Evolutionary conservation across 2,329 filamentous ascomycete genomes (phyloP).

Genomic region (Tolypocladium capitatum): DNA sequence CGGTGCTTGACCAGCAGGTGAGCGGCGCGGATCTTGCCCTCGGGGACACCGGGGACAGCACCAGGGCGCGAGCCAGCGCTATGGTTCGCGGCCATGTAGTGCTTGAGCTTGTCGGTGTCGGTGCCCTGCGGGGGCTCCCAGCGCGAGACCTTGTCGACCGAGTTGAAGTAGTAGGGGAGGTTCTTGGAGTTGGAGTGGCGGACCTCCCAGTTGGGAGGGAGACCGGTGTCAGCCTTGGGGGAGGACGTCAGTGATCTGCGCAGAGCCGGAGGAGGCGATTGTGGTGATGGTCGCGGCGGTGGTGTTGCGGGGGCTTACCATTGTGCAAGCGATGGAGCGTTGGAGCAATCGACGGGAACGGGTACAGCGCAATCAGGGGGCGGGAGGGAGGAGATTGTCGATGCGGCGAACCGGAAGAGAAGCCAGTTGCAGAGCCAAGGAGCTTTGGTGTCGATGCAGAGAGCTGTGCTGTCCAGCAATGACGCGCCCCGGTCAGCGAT

Average conservation of each 20-base stretch:
- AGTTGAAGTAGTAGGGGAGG: conserved; percentile 97
- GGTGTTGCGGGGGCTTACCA: conserved; percentile 1
- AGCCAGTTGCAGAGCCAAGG: not conserved
- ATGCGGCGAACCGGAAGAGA: not conserved
- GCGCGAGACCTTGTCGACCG: conserved; percentile 70
- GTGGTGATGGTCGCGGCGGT: not conserved
- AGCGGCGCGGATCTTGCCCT: conserved; percentile 83
- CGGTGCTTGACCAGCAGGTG: conserved; percentile 91
- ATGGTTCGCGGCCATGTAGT: conserved; percentile 85
- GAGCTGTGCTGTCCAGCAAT: not conserved
- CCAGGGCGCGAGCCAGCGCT: conserved; percentile 35
- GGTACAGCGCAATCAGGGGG: not conserved
- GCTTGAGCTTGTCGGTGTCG: conserved; percentile 83
- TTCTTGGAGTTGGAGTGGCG: conserved; percentile 97
- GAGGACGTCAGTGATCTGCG: not conserved
- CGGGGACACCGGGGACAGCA: conserved; percentile 30
- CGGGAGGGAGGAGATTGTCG: not conserved
- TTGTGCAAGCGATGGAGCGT: not conserved
- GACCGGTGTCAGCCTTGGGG: conserved; percentile 56
- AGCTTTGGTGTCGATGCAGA: not conserved
- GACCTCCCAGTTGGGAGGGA: conserved; percentile 85
- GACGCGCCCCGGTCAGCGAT: not conserved
- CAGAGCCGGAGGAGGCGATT: not conserved
- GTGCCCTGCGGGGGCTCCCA: conserved; percentile 89
- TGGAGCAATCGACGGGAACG: not conserved